Evolutionary conservation across 2,329 filamentous ascomycete genomes (phyloP).

Genomic region (Alternaria gaisen): DNA sequence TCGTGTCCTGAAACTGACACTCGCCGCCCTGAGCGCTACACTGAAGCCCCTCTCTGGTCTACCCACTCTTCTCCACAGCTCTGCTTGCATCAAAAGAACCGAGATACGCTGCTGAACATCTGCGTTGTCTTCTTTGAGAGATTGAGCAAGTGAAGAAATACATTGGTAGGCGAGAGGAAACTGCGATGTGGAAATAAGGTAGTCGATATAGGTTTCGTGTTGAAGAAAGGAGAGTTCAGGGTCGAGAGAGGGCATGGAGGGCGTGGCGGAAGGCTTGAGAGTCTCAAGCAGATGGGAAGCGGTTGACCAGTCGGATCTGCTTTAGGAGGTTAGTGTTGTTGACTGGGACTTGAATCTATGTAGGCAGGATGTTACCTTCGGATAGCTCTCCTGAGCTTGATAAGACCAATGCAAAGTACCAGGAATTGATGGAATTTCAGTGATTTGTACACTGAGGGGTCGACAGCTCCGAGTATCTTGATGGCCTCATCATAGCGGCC

Average conservation of each 20-base stretch:
- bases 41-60: conserved; percentile 80
- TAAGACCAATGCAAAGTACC: conserved; percentile 70
- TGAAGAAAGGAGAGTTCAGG: conserved; percentile 68
- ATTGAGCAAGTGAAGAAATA: conserved; percentile 62
- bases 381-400: conserved; percentile 71
- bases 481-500: conserved; percentile 78
- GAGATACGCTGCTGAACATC: conserved; percentile 75
- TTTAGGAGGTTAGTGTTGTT: background rate
- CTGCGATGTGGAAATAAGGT: conserved; percentile 63
- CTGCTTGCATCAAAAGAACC: conserved; percentile 76
- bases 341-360: conserved; percentile 23
- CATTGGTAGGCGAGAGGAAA: conserved; percentile 62
- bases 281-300: conserved; percentile 66
- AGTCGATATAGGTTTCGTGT: conserved; percentile 67
- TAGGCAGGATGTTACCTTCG: conserved; percentile 52
- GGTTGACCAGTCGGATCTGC: conserved; percentile 63
- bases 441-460: conserved; percentile 70
- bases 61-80: conserved; percentile 72
- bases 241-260: conserved; percentile 58
- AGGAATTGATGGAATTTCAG: conserved; percentile 82
- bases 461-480: conserved; percentile 66
- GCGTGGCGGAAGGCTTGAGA: conserved; percentile 57
- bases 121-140: conserved; percentile 63
- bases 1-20: conserved; percentile 74
- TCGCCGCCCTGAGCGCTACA: conserved; percentile 76